phyloP scores from a whole-genome alignment of 2,329 filamentous ascomycete species.

The Fusarium stilboides region DNA sequence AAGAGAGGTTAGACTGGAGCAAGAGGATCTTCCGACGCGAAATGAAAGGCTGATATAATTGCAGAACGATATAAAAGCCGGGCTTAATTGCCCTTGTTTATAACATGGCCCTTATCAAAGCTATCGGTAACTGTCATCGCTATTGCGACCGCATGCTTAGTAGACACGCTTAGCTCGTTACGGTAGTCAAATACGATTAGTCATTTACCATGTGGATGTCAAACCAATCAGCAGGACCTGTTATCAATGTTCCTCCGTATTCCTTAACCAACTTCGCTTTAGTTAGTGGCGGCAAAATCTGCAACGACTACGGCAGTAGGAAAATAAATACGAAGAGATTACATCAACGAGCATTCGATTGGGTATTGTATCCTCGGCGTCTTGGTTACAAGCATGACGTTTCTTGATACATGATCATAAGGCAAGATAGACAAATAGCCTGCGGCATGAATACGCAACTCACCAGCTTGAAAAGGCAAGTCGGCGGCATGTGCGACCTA shows the following conservation, averaged over 20 bases:
- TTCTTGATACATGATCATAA: no score
- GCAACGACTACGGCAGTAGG: background rate
- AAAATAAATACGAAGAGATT: background rate
- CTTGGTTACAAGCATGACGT: background rate
- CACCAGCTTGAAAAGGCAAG: no score
- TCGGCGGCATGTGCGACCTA: no score
- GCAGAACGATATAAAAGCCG: background rate
- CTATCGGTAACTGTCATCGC: no score
- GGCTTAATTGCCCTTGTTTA: background rate
- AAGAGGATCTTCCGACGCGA: no score
- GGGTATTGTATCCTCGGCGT: background rate
- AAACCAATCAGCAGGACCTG: background rate
- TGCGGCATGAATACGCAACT: no score
- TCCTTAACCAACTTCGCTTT: background rate
- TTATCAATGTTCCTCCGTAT: background rate
- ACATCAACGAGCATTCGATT: background rate
- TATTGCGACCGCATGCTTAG: background rate
- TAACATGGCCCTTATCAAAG: background rate
- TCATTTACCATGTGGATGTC: background rate
- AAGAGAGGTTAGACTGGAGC: no score
- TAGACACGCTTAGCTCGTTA: background rate
- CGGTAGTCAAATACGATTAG: background rate
- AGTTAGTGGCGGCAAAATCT: background rate
- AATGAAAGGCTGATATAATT: no score
- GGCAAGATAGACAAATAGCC: no score